Conservation (phyloP, 495 filamentous ascomycete species). For the Neurospora cerealis region DNA sequence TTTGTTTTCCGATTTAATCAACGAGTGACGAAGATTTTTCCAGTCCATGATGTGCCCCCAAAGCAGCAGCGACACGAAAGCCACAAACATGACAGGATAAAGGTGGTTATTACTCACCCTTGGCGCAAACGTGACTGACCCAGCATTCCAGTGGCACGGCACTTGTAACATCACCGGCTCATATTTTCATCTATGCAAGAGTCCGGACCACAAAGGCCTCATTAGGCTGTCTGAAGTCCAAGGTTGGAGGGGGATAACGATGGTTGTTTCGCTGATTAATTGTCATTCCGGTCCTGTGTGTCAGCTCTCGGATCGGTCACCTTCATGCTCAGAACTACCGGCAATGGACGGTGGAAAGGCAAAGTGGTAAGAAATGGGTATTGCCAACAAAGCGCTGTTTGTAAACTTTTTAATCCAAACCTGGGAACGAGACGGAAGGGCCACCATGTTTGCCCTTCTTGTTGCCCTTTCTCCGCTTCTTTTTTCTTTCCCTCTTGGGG, state of each 20-base stretch:
- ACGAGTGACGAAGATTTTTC: not conserved
- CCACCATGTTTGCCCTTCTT: slow-evolving; percentile 15
- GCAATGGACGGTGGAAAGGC: not conserved
- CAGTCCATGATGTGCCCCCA: not conserved
- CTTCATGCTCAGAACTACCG: slow-evolving; percentile 6
- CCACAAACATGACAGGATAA: not conserved
- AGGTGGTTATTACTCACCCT: not conserved
- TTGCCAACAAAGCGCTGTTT: not conserved
- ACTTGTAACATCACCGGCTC: not conserved
- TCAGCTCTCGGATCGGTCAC: slow-evolving; percentile 13
- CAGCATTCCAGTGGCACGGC: not conserved
- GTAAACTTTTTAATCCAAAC: slow-evolving; percentile 16
- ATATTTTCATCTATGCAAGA: not conserved
- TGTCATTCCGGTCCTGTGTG: not conserved
- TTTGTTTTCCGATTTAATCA: not conserved
- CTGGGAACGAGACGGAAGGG: slow-evolving; percentile 18
- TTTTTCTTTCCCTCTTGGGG: slow-evolving; percentile 31
- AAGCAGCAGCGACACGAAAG: not conserved
- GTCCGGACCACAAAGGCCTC: not conserved
- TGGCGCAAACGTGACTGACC: not conserved
- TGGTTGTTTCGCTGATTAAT: not conserved
- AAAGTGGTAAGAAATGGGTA: not conserved
- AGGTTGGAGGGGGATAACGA: not conserved
- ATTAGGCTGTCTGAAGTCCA: not conserved
- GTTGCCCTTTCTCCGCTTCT: slow-evolving; percentile 37